A percentile compares a stretch with the other conserved stretches of the same genome.
phyloP scores from a whole-genome alignment of 176 grass and related monocot genomes.

The Paspalum vaginatum region DNA sequence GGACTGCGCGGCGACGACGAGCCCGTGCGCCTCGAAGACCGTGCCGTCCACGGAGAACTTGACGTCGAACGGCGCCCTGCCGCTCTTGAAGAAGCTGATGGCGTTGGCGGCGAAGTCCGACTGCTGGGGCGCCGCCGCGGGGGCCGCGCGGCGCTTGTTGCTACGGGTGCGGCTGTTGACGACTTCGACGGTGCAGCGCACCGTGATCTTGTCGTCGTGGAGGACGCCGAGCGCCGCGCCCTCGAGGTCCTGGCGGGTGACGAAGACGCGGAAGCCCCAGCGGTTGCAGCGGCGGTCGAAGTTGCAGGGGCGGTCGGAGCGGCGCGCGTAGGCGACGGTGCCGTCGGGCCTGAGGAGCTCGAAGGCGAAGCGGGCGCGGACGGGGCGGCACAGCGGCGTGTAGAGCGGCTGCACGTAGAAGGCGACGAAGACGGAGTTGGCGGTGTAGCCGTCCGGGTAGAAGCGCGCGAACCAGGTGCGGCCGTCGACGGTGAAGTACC shows the following conservation, averaged over 20 bases:
- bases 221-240: neutral
- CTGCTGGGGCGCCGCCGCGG: neutral
- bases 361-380: conserved; percentile 43
- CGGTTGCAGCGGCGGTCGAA: conserved; percentile 29
- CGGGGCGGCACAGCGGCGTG: conserved; percentile 11
- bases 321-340: conserved; percentile 24
- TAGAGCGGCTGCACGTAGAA: conserved; percentile 36
- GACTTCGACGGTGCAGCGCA: conserved; percentile 45
- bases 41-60: conserved; percentile 33
- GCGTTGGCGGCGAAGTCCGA: conserved; percentile 20
- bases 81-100: conserved; percentile 8
- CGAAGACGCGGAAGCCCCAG: conserved; percentile 48
- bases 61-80: conserved; percentile 45
- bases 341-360: conserved; percentile 40
- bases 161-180: neutral
- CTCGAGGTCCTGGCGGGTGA: conserved; percentile 29
- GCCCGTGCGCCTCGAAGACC: conserved; percentile 34
- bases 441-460: conserved; percentile 48
- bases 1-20: conserved; percentile 46
- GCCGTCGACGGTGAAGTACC: conserved; percentile 44
- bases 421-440: neutral
- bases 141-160: neutral
- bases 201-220: conserved; percentile 30
- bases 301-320: neutral
- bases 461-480: conserved; percentile 40